Conservation (phyloP, 2,329 filamentous ascomycete genomes). For the Phaeosphaeria sp. region DNA sequence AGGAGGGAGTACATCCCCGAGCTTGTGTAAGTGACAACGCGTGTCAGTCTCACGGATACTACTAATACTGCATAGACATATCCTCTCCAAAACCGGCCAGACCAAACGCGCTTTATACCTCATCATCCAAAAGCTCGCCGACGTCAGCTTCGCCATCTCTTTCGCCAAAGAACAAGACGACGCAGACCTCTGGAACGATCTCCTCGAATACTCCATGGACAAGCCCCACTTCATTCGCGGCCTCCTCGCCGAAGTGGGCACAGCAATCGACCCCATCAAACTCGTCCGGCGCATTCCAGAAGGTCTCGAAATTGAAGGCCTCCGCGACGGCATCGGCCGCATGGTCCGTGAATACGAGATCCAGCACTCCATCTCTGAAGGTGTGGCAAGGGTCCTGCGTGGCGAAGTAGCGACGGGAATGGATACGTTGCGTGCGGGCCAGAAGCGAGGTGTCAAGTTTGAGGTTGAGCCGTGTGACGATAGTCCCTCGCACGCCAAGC, state of each 20-base stretch:
- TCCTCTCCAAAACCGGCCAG: conserved; percentile 93
- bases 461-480: conserved; percentile 65
- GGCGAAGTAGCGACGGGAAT: conserved; percentile 89
- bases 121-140: conserved; percentile 90
- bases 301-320: conserved; percentile 87
- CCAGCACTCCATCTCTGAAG: conserved; percentile 88
- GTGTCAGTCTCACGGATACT: not conserved
- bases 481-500: conserved; percentile 15
- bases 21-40: conserved; percentile 65
- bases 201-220: conserved; percentile 96
- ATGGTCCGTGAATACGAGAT: conserved; percentile 97
- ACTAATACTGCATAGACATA: conserved; percentile 59
- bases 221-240: conserved; percentile 94
- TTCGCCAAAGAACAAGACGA: conserved; percentile 96
- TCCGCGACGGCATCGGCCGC: conserved; percentile 84
- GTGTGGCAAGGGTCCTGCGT: conserved; percentile 83
- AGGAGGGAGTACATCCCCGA: conserved; percentile 82
- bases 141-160: conserved; percentile 89
- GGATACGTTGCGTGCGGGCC: conserved; percentile 77
- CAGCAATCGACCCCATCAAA: conserved; percentile 88
- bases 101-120: conserved; percentile 89
- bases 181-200: conserved; percentile 90
- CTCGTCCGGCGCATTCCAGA: conserved; percentile 90
- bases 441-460: conserved; percentile 87
- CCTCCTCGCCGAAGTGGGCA: conserved; percentile 91